phyloP scores from a whole-genome alignment of 176 grass and related monocot genomes.

The Bromus sterilis region DNA sequence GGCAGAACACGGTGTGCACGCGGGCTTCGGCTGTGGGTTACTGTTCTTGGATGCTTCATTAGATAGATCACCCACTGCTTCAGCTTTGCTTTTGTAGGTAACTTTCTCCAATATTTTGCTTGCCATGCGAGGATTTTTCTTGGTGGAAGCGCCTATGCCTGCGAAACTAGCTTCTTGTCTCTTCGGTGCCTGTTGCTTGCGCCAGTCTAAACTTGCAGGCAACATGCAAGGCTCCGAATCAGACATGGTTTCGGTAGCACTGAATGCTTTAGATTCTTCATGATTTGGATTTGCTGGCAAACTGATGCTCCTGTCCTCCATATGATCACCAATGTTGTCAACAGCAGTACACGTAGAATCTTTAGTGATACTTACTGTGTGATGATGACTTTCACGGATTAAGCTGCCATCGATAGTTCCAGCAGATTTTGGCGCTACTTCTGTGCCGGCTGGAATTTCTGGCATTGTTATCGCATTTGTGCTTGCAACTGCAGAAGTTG shows the following conservation, averaged over 20 bases:
- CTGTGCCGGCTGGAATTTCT: background rate
- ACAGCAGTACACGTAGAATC: background rate
- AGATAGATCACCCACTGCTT: background rate
- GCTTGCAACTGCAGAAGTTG: background rate
- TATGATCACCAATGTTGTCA: background rate
- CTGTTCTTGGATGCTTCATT: background rate
- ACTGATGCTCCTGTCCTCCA: background rate
- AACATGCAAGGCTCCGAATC: background rate
- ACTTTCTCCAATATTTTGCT: background rate
- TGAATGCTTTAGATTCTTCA: background rate
- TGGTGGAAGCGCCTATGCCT: background rate
- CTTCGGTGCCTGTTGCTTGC: background rate
- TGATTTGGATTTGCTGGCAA: constrained; percentile 10
- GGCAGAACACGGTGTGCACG: background rate
- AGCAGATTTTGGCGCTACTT: background rate
- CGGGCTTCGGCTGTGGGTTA: too few relatives aligned
- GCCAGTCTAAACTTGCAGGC: background rate
- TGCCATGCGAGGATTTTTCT: background rate
- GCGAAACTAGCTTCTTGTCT: background rate
- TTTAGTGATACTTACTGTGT: background rate
- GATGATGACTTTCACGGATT: background rate
- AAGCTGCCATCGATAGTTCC: constrained; percentile 2
- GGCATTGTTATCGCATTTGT: background rate
- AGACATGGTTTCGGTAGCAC: background rate
- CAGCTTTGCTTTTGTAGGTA: background rate